Base-by-base conservation (phyloP, 2,329 filamentous ascomycete species). In the Exophiala viscosa region DNA sequence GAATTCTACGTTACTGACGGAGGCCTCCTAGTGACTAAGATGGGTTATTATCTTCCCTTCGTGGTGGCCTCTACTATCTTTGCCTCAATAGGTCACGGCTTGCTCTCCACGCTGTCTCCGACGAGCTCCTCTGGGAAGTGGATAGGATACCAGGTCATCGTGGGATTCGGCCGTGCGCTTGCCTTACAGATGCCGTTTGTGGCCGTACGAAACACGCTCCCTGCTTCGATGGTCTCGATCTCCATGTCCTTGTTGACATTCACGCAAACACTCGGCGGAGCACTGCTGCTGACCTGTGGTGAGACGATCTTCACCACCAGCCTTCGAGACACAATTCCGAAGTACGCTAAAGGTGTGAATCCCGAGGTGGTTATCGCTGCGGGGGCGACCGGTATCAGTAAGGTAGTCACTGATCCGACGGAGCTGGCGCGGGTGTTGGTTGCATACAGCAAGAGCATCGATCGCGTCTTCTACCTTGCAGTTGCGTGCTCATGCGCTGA, bases 21-120 rank as follows among this genome's bases (percentile, higher is more conserved):
- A 13, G 13, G 32, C 32, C 7, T 33, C 32, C 17, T 41, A 69
- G 66, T 63, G 14, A 57, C 57, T n/a, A 54, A 61, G 45, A 15
- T 67, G 2, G 69, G 67, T 4, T 70, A 68, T 52, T 70, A 67
- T 52, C 55, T 68, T 13, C 70, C 69, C 7, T 69, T 58, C 15
- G 60, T 64, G 3, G 23, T 55, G 7, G 11, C 15, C 14, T 48
- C 42, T 15, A 23, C 32, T 15, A 32, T 18, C 11, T 6, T 52
- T 3, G n/a, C 5, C n/a, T 31, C 52, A 15, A 14, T 64, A 20
- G 61, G 60, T 6, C 42, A 41, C 33, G 62, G 62, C 2, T 54
- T 65, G 9, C 56, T 61, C 31, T 61, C 54, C 20, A 41, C 45
- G 6, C 44, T 65, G 3, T 45, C 54, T 6, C 49, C 54, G 2